Evolutionary conservation across 2,329 filamentous ascomycete genomes (phyloP), one percentile per base, ranked within the genome.

Genomic region (Rhynchosporium secalis): DNA sequence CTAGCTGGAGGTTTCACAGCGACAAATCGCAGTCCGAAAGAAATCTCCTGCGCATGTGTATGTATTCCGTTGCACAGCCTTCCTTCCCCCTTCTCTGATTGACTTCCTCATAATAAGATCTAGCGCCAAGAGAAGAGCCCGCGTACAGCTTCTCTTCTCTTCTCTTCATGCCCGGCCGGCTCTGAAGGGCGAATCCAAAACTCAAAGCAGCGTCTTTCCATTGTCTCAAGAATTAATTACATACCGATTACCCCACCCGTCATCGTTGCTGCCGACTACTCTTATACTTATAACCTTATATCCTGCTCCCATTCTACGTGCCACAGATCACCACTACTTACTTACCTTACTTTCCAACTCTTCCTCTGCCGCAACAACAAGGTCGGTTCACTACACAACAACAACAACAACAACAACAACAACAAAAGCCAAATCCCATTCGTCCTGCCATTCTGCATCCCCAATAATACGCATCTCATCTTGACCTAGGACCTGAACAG

Each of bases 31-130:
- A 31, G 31, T 54, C 54, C 54, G 40, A 56, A 56, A 46, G 54
- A 40, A 56, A 43, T 56, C 28, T 56, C 54, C 26, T 56, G n/a
- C 45, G 54, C 54, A 56, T 56, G n/a, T 46, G 54, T 56, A 56
- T 36, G 54, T 56, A 56, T 36, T 4, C 33, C 40, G 41, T 56
- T 56, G 38, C 54, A 56, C 54, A 56, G 33, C 13, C 9, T 45
- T 43, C n/a, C 54, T 33, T 26, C 43, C 15, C 41, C n/a, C 41
- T 15, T 45, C 41, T 4, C 41, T 45, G 40, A 9, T 26, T 40
- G 33, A 13, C 36, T 38, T 43, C 38, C 45, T 38, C 40, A 45
- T 26, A 36, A 56, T 40, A 20, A 10, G 33, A 36, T 36, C 13
- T 41, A 29, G 51, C 36, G 51, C 33, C 38, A 12, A n/a, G 26